A percentile compares a stretch with the other conserved stretches of the same genome.
phyloP scores from a whole-genome alignment of 2,329 filamentous ascomycete genomes.

The Arthrobotrys sinensis region DNA sequence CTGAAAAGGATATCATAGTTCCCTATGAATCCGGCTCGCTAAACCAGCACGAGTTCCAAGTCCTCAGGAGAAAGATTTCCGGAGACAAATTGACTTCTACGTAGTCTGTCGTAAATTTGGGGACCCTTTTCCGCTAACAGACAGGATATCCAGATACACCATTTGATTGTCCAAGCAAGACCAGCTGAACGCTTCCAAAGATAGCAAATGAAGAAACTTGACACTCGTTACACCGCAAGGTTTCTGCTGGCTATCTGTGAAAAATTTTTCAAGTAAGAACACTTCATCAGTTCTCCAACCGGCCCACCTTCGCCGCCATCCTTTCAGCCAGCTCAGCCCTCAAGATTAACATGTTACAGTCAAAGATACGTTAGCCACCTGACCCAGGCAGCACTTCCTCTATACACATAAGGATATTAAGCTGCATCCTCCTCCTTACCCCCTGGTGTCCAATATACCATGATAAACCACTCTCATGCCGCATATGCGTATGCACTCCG shows the following conservation, averaged over 20 bases:
- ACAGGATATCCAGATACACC: not conserved
- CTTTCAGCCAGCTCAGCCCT: not conserved
- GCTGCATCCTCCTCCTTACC: slow-evolving; percentile 1
- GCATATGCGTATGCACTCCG: slow-evolving; percentile 13
- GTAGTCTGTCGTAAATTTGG: not conserved
- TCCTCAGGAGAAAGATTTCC: not conserved
- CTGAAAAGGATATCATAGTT: too few relatives aligned
- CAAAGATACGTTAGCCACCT: not conserved
- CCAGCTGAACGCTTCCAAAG: not conserved
- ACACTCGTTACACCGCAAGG: not conserved
- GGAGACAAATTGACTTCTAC: not conserved
- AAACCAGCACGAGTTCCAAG: too few relatives aligned
- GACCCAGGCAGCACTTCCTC: not conserved
- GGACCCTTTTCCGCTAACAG: not conserved
- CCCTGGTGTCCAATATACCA: not conserved
- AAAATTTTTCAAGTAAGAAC: slow-evolving; percentile 5
- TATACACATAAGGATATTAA: slow-evolving; percentile 13
- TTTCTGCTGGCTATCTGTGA: not conserved
- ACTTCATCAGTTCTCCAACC: slow-evolving; percentile 6
- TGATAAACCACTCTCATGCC: slow-evolving; percentile 1
- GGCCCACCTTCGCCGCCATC: not conserved
- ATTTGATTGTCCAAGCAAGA: not conserved
- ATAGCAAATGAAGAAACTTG: not conserved
- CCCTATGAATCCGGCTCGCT: too few relatives aligned
- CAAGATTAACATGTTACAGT: not conserved